Evolutionary conservation across 495 filamentous ascomycete genomes (phyloP).

Genomic region (Talaromyces liani): DNA sequence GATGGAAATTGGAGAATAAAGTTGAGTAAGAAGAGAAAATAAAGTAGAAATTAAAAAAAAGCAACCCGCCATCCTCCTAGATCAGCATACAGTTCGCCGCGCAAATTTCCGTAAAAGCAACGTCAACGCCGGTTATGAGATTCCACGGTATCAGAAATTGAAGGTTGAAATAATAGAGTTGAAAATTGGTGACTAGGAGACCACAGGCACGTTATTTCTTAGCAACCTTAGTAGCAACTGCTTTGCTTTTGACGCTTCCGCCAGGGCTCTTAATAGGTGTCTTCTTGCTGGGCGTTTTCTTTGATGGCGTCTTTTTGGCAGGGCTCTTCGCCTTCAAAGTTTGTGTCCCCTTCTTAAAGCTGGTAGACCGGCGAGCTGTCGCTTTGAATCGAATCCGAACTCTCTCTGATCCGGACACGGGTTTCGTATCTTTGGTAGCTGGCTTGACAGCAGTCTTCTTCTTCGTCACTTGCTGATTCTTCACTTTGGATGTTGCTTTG

Average conservation of each 20-base stretch:
- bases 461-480: conserved; percentile 5
- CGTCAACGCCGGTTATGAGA: background rate
- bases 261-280: conserved; percentile 4
- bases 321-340: conserved; percentile 8
- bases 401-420: conserved; percentile 6
- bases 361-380: conserved; percentile 8
- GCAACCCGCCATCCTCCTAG: background rate
- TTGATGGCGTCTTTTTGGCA: conserved; percentile 4
- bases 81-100: background rate
- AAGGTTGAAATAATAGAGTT: background rate
- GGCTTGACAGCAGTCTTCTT: background rate
- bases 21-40: background rate
- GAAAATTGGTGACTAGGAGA: background rate
- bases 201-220: background rate
- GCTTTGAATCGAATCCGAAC: conserved; percentile 13
- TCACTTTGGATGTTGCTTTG: conserved; percentile 2
- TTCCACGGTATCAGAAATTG: background rate
- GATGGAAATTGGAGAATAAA: background rate
- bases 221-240: background rate
- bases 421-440: background rate
- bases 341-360: conserved; percentile 7
- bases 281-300: conserved; percentile 3
- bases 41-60: background rate
- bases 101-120: background rate
- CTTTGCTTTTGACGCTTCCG: conserved; percentile 4